These are phyloP conservation scores for Selaginella moellendorffii DNA, from an alignment of 75 land plant species.

Conservation along the genomic window DNA sequence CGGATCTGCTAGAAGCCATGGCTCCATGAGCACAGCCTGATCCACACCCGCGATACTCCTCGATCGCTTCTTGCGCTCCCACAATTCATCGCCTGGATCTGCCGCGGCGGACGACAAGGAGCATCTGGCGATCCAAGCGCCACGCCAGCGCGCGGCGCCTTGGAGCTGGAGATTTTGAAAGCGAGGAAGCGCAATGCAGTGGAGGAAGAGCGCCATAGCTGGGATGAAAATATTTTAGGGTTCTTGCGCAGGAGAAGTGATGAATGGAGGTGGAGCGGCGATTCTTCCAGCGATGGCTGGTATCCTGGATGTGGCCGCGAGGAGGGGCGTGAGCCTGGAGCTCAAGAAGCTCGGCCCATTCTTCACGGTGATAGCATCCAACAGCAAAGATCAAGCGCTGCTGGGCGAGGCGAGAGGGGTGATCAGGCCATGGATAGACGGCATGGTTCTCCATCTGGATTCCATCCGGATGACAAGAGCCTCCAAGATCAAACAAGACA, in stretches of 20 bases:
- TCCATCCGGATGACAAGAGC: conserved; percentile 49
- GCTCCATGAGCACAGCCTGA: conserved; percentile 65
- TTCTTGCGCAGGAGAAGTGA: too few relatives aligned
- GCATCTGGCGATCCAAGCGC: neutral
- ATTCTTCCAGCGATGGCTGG: neutral
- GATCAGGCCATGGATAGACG: neutral
- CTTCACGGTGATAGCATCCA: too few relatives aligned
- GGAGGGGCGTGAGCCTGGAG: neutral
- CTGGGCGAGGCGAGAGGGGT: neutral
- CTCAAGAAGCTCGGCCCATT: neutral
- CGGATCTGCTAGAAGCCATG: conserved; percentile 51
- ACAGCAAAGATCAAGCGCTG: too few relatives aligned
- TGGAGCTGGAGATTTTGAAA: too few relatives aligned
- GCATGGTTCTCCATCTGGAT: conserved; percentile 59
- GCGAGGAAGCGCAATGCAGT: too few relatives aligned
- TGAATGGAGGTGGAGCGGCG: too few relatives aligned
- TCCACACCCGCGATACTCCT: conserved; percentile 52
- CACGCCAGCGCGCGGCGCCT: conserved; percentile 1
- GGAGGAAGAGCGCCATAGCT: too few relatives aligned
- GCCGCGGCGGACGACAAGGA: neutral
- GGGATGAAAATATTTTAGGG: too few relatives aligned
- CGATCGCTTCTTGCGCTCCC: conserved; percentile 16
- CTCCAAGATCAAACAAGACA: conserved; percentile 37
- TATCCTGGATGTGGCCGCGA: neutral
- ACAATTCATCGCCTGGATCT: neutral